Percentiles rank a stretch among this genome's conserved stretches.
Evolutionary conservation across 2,329 filamentous ascomycete species (phyloP).

Genomic region (Parasarocladium wereldwijsianum): DNA sequence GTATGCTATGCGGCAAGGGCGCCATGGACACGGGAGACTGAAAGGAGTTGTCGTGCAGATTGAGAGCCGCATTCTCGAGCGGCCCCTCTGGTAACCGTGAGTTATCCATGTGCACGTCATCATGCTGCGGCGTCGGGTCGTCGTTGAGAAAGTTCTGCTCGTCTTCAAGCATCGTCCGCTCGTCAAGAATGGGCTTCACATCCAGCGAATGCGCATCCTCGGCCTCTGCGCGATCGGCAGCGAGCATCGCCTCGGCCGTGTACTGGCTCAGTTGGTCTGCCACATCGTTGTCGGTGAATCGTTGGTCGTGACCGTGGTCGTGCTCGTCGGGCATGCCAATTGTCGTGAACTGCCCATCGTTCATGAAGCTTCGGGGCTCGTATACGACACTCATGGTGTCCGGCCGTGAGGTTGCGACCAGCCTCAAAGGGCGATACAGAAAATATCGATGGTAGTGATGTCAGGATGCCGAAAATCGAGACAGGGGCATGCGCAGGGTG

Average conservation of each 20-base stretch:
- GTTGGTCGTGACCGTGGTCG: slow-evolving; percentile 24
- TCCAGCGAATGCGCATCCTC: slow-evolving; percentile 22
- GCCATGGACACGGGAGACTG: slow-evolving; percentile 19
- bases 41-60: slow-evolving; percentile 19
- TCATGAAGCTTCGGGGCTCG: slow-evolving; percentile 32
- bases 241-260: slow-evolving; percentile 21
- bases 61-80: slow-evolving; percentile 23
- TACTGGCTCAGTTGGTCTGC: slow-evolving; percentile 28
- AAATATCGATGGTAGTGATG: no score
- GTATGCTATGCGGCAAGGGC: slow-evolving; percentile 15
- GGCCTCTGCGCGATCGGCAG: slow-evolving; percentile 10
- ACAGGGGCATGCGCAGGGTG: no score
- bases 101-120: no score
- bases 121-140: slow-evolving; percentile 22
- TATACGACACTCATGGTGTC: slow-evolving; percentile 36
- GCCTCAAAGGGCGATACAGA: no score
- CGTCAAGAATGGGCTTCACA: slow-evolving; percentile 9
- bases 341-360: slow-evolving; percentile 31
- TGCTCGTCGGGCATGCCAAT: slow-evolving; percentile 25
- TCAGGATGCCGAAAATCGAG: no score
- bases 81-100: no score
- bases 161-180: slow-evolving; percentile 15
- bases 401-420: slow-evolving; percentile 4
- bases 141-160: slow-evolving; percentile 21
- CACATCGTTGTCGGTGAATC: slow-evolving; percentile 27